phyloP scores from a whole-genome alignment of 176 grass and related monocot species.

The Paspalum notatum region DNA sequence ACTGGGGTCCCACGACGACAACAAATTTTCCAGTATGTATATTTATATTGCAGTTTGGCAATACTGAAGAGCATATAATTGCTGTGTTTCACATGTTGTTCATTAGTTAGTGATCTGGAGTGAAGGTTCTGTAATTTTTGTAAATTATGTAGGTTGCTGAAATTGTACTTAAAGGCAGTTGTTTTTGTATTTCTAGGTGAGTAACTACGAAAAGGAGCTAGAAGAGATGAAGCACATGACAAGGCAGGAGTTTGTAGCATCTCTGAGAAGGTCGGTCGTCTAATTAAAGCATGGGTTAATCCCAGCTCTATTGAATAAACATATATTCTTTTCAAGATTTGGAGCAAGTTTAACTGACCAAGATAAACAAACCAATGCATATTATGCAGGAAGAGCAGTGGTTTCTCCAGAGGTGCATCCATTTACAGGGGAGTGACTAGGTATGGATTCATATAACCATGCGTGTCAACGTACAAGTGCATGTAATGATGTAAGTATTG shows the following conservation, averaged over 20 bases:
- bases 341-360: neutral
- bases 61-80: neutral
- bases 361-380: neutral
- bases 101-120: neutral
- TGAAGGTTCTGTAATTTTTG: neutral
- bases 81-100: neutral
- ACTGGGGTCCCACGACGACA: constrained; percentile 89
- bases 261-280: constrained; percentile 61
- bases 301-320: neutral
- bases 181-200: constrained; percentile 54
- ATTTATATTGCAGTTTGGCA: neutral
- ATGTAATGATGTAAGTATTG: neutral
- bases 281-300: neutral
- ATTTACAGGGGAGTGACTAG: constrained; percentile 90
- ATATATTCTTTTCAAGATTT: neutral
- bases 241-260: constrained; percentile 78
- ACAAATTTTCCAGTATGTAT: constrained; percentile 90
- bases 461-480: neutral
- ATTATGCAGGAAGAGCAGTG: constrained; percentile 71
- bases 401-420: constrained; percentile 80
- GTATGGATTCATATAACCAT: constrained; percentile 18
- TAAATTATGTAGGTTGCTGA: neutral
- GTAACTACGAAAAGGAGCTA: constrained; percentile 74
- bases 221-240: constrained; percentile 95
- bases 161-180: constrained; percentile 38